Evolutionary conservation across 805 yeast species (phyloP).

Genomic region (Blastobotrys mokoenaii): DNA sequence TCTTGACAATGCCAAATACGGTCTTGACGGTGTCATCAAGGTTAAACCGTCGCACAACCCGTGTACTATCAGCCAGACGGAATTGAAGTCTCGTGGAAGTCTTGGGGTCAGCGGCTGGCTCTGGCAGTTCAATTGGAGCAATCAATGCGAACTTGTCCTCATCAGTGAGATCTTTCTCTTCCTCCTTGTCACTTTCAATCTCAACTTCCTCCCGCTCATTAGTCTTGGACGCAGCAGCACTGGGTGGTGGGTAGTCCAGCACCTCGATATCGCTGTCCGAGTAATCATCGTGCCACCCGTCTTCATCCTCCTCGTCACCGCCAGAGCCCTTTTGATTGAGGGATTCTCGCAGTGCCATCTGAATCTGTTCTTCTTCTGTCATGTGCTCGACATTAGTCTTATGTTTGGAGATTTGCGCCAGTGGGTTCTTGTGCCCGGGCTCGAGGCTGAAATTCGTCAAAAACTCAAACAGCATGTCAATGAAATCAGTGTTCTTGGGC

Average conservation of each 20-base stretch:
- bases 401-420: constrained; percentile 35
- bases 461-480: constrained; percentile 63
- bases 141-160: constrained; percentile 44
- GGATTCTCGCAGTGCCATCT: constrained; percentile 64
- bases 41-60: constrained; percentile 64
- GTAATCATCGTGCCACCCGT: constrained; percentile 13
- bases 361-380: constrained; percentile 79
- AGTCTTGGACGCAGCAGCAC: neutral
- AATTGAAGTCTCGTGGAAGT: constrained; percentile 72
- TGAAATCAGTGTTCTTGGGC: constrained; percentile 53
- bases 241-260: too few relatives aligned
- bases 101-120: constrained; percentile 51
- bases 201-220: constrained; percentile 1
- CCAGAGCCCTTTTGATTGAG: constrained; percentile 9
- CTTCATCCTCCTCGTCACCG: constrained; percentile 24
- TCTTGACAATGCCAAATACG: constrained; percentile 62
- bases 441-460: constrained; percentile 55
- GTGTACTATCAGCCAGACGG: constrained; percentile 79
- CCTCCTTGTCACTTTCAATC: constrained; percentile 15
- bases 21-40: constrained; percentile 47
- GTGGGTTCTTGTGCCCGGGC: constrained; percentile 56
- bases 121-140: constrained; percentile 43
- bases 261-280: constrained; percentile 1
- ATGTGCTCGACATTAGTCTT: constrained; percentile 57
- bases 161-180: constrained; percentile 27